These are phyloP conservation scores for Eucalyptus tenuipes DNA, from an alignment of 345 rosid genomes.

Conservation along the genomic window DNA sequence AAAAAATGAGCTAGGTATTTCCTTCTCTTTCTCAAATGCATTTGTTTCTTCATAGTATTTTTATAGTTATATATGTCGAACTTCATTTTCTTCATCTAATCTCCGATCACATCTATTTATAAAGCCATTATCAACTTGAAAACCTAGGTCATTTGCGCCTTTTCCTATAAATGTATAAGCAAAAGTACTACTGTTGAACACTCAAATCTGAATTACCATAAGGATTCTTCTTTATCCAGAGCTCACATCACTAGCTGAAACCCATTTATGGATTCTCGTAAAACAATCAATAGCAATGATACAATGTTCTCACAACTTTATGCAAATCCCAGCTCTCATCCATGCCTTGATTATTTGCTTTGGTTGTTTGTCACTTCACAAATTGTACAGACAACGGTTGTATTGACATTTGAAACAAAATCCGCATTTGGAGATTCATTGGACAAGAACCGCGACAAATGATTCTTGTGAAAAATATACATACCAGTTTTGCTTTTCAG, in stretches of 20 bases:
- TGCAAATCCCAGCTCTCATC: not conserved
- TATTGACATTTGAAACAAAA: not conserved
- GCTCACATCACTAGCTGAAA: not conserved
- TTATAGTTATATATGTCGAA: not conserved
- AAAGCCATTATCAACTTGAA: not conserved
- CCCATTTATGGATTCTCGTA: not conserved
- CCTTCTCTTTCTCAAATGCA: not conserved
- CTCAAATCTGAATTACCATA: not conserved
- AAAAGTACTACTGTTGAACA: not conserved
- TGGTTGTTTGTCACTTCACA: not conserved
- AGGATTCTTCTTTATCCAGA: not conserved
- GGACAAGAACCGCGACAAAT: not conserved
- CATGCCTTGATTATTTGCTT: not conserved
- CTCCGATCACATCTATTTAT: not conserved
- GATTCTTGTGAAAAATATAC: not conserved
- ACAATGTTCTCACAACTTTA: not conserved
- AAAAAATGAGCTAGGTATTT: not conserved
- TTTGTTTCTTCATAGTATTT: not conserved
- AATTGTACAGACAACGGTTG: fast-evolving
- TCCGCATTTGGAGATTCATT: not conserved
- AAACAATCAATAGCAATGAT: not conserved
- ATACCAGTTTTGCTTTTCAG: not conserved
- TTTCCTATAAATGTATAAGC: not conserved
- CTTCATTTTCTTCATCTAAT: not conserved
- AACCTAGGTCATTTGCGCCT: not conserved